Conservation (phyloP, 441 rosid genomes). For the Mallotus japonicus region DNA sequence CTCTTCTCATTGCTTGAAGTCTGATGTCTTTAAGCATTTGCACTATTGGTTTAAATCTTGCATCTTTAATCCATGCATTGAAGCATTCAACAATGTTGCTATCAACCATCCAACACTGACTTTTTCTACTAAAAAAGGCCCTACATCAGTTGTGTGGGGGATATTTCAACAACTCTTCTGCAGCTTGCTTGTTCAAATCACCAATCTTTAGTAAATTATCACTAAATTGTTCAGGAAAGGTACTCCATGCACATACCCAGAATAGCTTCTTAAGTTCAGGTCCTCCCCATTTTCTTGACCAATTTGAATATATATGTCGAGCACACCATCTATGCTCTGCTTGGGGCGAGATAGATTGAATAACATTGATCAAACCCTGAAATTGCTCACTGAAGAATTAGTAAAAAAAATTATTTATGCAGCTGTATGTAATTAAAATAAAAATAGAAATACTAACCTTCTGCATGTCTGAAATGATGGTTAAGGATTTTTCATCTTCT, state of each 20-base stretch:
- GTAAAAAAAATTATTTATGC: too few relatives aligned
- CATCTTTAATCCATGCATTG: neutral
- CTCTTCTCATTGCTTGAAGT: neutral
- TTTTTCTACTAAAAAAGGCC: neutral
- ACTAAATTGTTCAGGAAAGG: neutral
- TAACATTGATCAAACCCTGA: neutral
- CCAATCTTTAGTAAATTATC: neutral
- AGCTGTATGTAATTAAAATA: too few relatives aligned
- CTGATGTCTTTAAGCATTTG: neutral
- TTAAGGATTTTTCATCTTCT: neutral
- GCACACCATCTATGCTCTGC: neutral
- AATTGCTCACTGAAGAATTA: too few relatives aligned
- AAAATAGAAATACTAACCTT: too few relatives aligned
- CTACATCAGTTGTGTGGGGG: neutral
- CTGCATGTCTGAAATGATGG: neutral
- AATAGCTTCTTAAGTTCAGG: neutral
- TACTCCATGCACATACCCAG: neutral
- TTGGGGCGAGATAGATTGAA: neutral
- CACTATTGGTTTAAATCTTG: neutral
- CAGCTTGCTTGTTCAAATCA: neutral
- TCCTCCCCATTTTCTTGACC: neutral
- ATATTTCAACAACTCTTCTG: neutral
- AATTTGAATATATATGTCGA: neutral
- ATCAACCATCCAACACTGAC: neutral
- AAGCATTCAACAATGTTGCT: neutral